phyloP scores from a whole-genome alignment of 2,329 filamentous ascomycete genomes.

The Chalara sp. region DNA sequence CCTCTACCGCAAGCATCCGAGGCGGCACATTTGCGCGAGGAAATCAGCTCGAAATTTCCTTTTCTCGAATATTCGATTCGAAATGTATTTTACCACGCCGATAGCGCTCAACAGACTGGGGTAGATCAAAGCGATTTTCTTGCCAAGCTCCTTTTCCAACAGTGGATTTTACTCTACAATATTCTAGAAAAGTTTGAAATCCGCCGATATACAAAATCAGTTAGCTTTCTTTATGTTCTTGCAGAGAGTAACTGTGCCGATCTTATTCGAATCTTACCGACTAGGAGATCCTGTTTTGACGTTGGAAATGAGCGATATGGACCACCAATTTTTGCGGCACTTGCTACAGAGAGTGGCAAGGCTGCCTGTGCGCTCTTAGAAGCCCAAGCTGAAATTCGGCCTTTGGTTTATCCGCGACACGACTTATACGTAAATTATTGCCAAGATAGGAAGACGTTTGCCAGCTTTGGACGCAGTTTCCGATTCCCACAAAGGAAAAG shows the following conservation, averaged over 20 bases:
- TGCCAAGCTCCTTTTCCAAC: not conserved
- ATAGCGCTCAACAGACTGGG: not conserved
- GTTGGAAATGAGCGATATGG: not conserved
- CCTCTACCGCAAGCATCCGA: not conserved
- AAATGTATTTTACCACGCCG: not conserved
- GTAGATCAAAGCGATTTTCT: not conserved
- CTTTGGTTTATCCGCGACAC: not conserved
- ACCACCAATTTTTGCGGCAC: slow-evolving; percentile 28
- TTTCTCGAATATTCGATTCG: not conserved
- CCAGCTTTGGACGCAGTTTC: not conserved
- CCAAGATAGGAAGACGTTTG: not conserved
- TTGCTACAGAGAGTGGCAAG: slow-evolving; percentile 21
- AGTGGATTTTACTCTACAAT: not conserved
- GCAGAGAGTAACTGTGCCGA: not conserved
- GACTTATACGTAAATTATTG: not conserved
- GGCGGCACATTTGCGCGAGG: not conserved
- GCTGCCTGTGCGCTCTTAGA: slow-evolving; percentile 20
- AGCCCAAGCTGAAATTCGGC: not conserved
- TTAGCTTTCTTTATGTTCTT: not conserved
- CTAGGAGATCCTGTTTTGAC: not conserved
- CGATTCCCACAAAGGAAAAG: slow-evolving; percentile 1
- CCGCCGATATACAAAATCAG: not conserved
- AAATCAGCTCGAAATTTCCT: not conserved
- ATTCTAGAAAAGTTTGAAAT: not conserved
- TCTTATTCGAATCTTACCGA: not conserved